A percentile compares a stretch with the other conserved stretches of the same genome.
Evolutionary conservation across 2,329 filamentous ascomycete genomes (phyloP).

Genomic region (Grosmannia serpens): DNA sequence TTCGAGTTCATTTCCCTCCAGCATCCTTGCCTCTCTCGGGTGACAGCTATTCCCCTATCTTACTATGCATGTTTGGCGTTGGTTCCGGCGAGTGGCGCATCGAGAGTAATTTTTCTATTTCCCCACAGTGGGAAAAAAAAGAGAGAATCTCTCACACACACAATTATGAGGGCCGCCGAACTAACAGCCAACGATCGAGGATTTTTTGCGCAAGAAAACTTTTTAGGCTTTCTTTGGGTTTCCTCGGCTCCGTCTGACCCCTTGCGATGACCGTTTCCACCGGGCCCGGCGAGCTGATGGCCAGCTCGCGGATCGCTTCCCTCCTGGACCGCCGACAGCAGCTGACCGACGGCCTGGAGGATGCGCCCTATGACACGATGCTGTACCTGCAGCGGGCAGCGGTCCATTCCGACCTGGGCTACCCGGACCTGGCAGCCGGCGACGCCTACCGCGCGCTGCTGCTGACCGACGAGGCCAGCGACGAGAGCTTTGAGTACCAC

Average conservation of each 20-base stretch:
- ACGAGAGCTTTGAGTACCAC: slow-evolving; percentile 76
- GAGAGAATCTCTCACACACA: background rate
- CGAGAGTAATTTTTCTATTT: background rate
- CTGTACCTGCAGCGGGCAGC: slow-evolving; percentile 59
- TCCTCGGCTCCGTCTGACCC: background rate
- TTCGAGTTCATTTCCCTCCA: background rate
- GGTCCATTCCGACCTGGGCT: slow-evolving; percentile 62
- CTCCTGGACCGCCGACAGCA: slow-evolving; percentile 39
- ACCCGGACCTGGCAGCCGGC: slow-evolving; percentile 79
- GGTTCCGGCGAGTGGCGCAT: background rate
- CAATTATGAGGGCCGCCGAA: background rate
- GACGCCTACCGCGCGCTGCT: slow-evolving; percentile 89
- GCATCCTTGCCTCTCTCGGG: background rate
- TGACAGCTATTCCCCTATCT: too few relatives aligned
- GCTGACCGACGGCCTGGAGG: slow-evolving; percentile 42
- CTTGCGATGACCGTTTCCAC: background rate
- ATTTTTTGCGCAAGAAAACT: background rate
- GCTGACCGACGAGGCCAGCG: slow-evolving; percentile 66
- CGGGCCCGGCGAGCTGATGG: background rate
- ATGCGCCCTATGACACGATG: slow-evolving; percentile 48
- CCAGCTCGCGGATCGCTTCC: background rate
- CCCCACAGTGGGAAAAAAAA: background rate
- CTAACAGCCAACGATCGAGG: background rate
- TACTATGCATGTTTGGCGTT: background rate
- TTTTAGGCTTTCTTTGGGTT: background rate